These are phyloP conservation scores for Platanus orientalis DNA, from an alignment of 164 flowering plant genomes.

Conservation along the genomic window DNA sequence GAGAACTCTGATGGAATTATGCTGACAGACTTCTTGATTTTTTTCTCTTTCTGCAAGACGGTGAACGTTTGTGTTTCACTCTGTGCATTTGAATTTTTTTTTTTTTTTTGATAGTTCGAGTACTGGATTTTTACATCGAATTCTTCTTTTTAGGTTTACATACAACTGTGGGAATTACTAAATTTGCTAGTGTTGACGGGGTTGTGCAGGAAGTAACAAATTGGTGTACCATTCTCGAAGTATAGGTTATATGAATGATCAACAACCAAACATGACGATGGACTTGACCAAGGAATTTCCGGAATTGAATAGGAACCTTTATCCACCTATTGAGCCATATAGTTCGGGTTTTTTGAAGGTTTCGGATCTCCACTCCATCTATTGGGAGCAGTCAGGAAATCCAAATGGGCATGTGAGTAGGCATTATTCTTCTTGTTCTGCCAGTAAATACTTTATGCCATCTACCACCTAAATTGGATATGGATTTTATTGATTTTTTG, in stretches of 20 bases:
- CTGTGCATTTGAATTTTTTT: not conserved
- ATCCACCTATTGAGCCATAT: constrained; percentile 70
- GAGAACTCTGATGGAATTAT: no score
- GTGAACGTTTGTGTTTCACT: no score
- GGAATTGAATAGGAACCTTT: constrained; percentile 45
- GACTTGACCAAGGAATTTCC: constrained; percentile 29
- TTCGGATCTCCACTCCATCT: constrained; percentile 78
- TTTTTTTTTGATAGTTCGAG: not conserved
- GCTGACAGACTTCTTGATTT: no score
- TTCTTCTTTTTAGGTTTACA: not conserved
- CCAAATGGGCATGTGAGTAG: constrained; percentile 83
- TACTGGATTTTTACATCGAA: no score
- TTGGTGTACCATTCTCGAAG: constrained; percentile 17
- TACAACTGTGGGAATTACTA: not conserved
- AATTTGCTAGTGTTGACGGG: constrained; percentile 6
- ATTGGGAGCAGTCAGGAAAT: constrained; percentile 96
- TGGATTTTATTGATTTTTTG: no score
- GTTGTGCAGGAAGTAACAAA: constrained; percentile 34
- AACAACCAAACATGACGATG: constrained; percentile 29
- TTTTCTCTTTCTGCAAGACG: no score
- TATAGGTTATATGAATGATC: constrained; percentile 24
- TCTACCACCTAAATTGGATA: no score
- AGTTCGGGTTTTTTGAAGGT: constrained; percentile 74
- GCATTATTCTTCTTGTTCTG: not conserved
- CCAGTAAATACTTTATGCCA: no score